Percentiles rank a stretch among this genome's conserved stretches.
phyloP scores from a whole-genome alignment of 257 asterid genomes.

The Mentha longifolia region DNA sequence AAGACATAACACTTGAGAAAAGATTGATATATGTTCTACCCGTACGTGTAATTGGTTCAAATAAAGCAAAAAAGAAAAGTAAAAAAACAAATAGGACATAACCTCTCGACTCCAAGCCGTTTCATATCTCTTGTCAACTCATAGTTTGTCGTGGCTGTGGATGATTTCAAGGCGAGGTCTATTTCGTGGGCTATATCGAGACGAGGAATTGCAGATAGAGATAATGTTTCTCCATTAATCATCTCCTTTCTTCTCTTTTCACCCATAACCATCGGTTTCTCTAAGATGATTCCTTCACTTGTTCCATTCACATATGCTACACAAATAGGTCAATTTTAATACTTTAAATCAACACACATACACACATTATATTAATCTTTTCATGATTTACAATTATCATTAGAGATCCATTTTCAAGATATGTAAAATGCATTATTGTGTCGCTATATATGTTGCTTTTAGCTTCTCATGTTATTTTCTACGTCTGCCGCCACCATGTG shows the following conservation, averaged over 20 bases:
- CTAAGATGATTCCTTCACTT: conserved; percentile 10
- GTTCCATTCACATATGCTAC: background rate
- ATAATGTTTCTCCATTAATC: background rate
- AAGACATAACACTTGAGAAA: background rate
- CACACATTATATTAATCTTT: no score
- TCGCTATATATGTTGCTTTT: no score
- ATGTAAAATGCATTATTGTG: no score
- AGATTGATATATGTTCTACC: no score
- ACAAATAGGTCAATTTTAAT: background rate
- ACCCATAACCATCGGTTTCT: conserved; percentile 15
- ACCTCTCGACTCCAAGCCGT: conserved; percentile 25
- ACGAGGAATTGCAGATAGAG: background rate
- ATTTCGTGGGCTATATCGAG: conserved; percentile 10
- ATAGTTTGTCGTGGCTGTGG: background rate
- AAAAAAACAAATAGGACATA: background rate
- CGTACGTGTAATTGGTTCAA: background rate
- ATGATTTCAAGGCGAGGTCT: background rate
- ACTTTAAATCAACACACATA: no score
- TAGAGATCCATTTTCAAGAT: no score
- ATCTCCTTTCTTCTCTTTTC: conserved; percentile 3
- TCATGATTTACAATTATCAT: no score
- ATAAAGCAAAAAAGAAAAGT: background rate
- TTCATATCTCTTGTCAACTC: conserved; percentile 15
- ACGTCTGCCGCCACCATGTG: no score
- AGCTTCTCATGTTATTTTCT: no score